phyloP scores from a whole-genome alignment of 176 grass and related monocot genomes.

The Eragrostis nindensis region DNA sequence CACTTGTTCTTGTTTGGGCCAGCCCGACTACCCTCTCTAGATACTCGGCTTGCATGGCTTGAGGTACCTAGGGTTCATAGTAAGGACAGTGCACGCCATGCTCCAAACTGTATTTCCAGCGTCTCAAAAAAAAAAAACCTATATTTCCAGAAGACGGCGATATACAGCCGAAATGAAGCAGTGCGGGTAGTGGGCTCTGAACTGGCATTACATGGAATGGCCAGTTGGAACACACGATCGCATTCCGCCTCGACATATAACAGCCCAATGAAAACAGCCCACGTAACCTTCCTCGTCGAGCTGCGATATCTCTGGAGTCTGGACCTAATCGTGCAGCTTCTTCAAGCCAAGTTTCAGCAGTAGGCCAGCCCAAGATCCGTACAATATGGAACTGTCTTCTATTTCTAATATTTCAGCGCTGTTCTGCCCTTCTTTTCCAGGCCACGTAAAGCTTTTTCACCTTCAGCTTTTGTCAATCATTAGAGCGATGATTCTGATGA shows the following conservation, averaged over 20 bases:
- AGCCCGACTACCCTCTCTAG: too few species aligned
- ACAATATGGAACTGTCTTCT: not conserved
- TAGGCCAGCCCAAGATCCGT: not conserved
- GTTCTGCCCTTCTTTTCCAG: not conserved
- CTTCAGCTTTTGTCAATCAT: slow-evolving; percentile 16
- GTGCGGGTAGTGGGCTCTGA: not conserved
- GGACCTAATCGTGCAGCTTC: not conserved
- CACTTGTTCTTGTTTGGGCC: too few species aligned
- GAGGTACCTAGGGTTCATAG: too few species aligned
- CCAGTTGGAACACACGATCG: not conserved
- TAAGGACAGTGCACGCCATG: too few species aligned
- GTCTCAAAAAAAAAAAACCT: too few species aligned
- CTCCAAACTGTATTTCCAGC: too few species aligned
- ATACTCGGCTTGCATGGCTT: too few species aligned
- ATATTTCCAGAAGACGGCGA: not conserved
- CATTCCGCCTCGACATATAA: not conserved
- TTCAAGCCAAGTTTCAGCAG: not conserved
- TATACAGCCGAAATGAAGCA: not conserved
- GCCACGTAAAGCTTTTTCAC: not conserved
- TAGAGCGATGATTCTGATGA: not conserved
- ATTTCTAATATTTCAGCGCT: not conserved
- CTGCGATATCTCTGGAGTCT: not conserved
- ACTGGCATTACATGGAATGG: not conserved
- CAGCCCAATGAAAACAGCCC: not conserved
- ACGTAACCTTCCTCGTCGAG: too few species aligned